Evolutionary conservation across 192 early-diverging fungal genomes (phyloP), one percentile per base, ranked within the genome.

Genomic region (Linnemannia exigua): DNA sequence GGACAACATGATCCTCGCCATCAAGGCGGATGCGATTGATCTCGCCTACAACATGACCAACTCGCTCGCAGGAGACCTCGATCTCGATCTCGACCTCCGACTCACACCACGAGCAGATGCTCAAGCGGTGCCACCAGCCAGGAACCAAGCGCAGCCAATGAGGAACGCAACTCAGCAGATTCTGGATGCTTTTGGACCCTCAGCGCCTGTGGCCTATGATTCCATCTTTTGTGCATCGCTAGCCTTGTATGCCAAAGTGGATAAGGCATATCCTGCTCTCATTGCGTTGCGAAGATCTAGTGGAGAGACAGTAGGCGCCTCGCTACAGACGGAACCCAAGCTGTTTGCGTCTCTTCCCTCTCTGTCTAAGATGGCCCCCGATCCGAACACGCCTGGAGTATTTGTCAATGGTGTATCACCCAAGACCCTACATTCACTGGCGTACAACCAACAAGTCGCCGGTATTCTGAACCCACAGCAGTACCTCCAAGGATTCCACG

Each of bases 211-310:
- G 7, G 38, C 75, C 17, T 86, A 76, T 37, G 84, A 86, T 37
- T 86, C 84, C 36, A 86, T 86, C 41, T 7, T 86, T 15, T 86
- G 84, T 25, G 80, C 84, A 0, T 86, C 84, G 1, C 22, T 79
- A 12, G 74, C 75, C 12, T 51, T 86, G 35, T 86, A 86, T 33
- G 12, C 46, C 5, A 47, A 77, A 36, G 84, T 86, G 22, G 84
- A 79, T 31, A 12, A 70, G 28, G 52, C 77, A 1, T 77, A 86
- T 20, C 74, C 68, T 0, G 58, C 25, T 12, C 58, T 63, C 3
- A 12, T 31, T 9, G 8, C 33, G 2, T 15, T 77, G 35, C 70
- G 41, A 28, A 22, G 25, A 44, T 17, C 25, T 15, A 14, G 44
- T 5, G 44, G 36, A 46, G 41, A 46, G 41, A 15, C 20, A 44